Evolutionary conservation across 1,284 basidiomycete species (phyloP), one percentile per base, ranked within the genome.

Genomic region (Microbotryum saponariae): DNA sequence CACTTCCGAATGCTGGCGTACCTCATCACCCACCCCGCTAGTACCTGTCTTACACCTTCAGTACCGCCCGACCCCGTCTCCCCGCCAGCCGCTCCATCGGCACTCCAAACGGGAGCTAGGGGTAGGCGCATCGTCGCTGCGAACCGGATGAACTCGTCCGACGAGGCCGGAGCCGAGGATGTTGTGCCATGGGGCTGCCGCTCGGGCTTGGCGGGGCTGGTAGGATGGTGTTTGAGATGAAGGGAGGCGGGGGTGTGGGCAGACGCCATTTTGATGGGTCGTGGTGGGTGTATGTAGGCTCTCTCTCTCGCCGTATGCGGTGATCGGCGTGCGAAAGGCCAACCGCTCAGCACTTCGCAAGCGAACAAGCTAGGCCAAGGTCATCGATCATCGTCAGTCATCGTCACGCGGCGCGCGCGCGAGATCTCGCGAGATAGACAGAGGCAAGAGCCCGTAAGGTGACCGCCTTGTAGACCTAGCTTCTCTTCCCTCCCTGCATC

Each of bases 21-120:
- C 91, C 89, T 83, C 91, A 96, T 94, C 27, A 94, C 78, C 86
- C 93, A 87, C 12, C 87, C 88, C 74, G 96, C 90, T 31, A 97
- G 78, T 81, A 91, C 85, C 76, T 97, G 91, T 71, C 86, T 82
- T 16, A 85, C 88, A 12, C 92, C 92, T 21, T 68, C 66, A 54
- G 66, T 60, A 7, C 66, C 66, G 1, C 56, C 65, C 47, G 56
- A 47, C 8, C 58, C 53, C 16, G 20, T 23, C 2, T 16, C 48
- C 37, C 49, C 57, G 1, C 44, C 55, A 4, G 45, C 21, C 10
- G 58, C 50, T 76, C 78, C 31, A 81, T 78, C 51, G 85, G 82
- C 76, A 87, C 82, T 54, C 77, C 81, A 94, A 59, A 87, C 80
- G 1, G 91, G 91, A 25, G 91, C 83, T 23, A 96, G 81, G n/a